phyloP scores from a whole-genome alignment of 2,329 filamentous ascomycete species.

The Aspergillus floridensis region DNA sequence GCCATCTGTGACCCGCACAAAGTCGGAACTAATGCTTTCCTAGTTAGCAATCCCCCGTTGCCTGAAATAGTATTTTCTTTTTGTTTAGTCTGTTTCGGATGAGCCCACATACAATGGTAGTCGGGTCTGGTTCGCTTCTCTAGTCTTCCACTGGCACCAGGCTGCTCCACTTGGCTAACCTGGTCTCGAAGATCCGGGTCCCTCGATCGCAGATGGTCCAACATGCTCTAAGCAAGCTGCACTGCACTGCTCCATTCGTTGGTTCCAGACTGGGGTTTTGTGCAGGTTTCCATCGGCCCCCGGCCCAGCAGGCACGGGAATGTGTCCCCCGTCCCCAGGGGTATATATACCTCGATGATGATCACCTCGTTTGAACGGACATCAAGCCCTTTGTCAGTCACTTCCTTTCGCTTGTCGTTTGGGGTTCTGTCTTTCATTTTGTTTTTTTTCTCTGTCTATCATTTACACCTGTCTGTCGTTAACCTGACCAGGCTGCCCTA shows the following conservation, averaged over 20 bases:
- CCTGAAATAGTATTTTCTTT: conserved; percentile 24
- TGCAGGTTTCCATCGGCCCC: conserved; percentile 12
- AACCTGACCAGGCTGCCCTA: conserved; percentile 23
- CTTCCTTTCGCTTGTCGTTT: conserved; percentile 20
- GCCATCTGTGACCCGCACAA: conserved; percentile 10
- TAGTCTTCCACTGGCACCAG: conserved; percentile 16
- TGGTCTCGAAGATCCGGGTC: conserved; percentile 24
- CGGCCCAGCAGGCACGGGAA: conserved; percentile 10
- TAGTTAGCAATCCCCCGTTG: conserved; percentile 16
- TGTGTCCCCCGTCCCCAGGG: conserved; percentile 24
- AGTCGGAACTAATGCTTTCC: conserved; percentile 15
- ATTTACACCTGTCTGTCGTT: conserved; percentile 36
- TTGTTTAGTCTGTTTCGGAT: conserved; percentile 21
- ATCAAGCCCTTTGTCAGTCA: conserved; percentile 24
- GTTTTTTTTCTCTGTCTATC: conserved; percentile 10
- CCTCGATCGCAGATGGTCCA: conserved; percentile 16
- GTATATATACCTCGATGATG: conserved; percentile 34
- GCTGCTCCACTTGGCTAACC: conserved; percentile 20
- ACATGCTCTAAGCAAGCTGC: conserved; percentile 12
- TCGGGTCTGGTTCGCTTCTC: conserved; percentile 11
- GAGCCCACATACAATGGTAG: conserved; percentile 21
- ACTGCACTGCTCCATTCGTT: conserved; percentile 14
- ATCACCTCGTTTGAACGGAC: conserved; percentile 21
- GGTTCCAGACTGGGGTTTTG: conserved; percentile 14
- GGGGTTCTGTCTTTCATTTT: conserved; percentile 17